phyloP scores from a whole-genome alignment of 805 yeast species.

The Wickerhamomyces kurtzmanii region DNA sequence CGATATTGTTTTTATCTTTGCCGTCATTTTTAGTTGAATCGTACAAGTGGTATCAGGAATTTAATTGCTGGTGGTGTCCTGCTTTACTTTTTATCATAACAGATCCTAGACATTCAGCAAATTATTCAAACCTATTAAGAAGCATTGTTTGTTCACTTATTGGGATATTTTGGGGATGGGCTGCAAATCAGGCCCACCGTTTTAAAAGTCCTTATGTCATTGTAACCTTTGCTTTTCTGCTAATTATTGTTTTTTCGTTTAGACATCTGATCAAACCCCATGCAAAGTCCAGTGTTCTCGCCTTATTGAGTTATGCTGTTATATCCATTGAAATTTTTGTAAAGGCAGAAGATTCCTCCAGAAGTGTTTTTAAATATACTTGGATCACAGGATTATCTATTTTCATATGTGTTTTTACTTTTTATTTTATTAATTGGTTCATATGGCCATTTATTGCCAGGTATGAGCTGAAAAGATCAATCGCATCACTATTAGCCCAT shows the following conservation, averaged over 20 bases:
- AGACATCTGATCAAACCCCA: conserved; percentile 25
- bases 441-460: conserved; percentile 40
- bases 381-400: conserved; percentile 31
- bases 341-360: conserved; percentile 9
- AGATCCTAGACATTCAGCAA: conserved; percentile 30
- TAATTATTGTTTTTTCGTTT: conserved; percentile 22
- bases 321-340: conserved; percentile 22
- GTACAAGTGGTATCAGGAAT: conserved; percentile 29
- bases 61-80: conserved; percentile 35
- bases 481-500: conserved; percentile 28
- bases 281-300: conserved; percentile 33
- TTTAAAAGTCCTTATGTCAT: conserved; percentile 28
- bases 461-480: conserved; percentile 27
- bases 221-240: conserved; percentile 26
- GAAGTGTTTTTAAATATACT: conserved; percentile 22
- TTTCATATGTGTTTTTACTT: conserved; percentile 25
- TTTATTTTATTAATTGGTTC: conserved; percentile 31
- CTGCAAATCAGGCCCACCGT: conserved; percentile 27
- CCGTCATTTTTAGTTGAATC: conserved; percentile 34
- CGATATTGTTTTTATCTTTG: conserved; percentile 25
- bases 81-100: conserved; percentile 24
- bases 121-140: conserved; percentile 21
- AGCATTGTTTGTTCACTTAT: conserved; percentile 24
- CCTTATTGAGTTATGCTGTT: conserved; percentile 28
- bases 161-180: conserved; percentile 41